Evolutionary conservation across 75 land plant species (phyloP).

Genomic region (Pseudotsuga menziesii): DNA sequence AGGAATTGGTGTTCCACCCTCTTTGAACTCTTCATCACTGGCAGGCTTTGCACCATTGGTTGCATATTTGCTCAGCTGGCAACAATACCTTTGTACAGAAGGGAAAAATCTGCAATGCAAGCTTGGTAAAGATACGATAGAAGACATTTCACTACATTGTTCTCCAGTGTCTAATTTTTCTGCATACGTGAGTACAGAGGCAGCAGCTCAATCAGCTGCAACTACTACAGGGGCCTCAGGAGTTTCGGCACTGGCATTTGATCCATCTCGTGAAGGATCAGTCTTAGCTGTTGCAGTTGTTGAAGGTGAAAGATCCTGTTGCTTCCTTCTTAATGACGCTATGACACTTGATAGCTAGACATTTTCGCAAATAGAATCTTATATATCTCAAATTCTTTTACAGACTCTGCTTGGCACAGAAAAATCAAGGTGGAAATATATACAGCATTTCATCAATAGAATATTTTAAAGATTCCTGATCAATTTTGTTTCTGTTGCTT

Average conservation of each 20-base stretch:
- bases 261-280: conserved; percentile 92
- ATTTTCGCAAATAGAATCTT: not conserved
- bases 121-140: conserved; percentile 44
- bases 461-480: too few species aligned
- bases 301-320: conserved; percentile 57
- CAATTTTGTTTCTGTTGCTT: too few species aligned
- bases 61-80: conserved; percentile 90
- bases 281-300: conserved; percentile 77
- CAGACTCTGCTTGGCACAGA: not conserved
- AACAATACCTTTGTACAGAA: conserved; percentile 56
- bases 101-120: conserved; percentile 35
- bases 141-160: conserved; percentile 71
- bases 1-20: conserved; percentile 49
- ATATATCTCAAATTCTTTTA: not conserved
- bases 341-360: not conserved
- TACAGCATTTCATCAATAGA: too few species aligned
- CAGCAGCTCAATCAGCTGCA: conserved; percentile 68
- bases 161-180: conserved; percentile 96
- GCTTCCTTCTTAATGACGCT: not conserved
- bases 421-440: too few species aligned
- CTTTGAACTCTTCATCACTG: conserved; percentile 76
- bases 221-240: conserved; percentile 96
- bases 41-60: conserved; percentile 88
- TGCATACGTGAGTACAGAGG: conserved; percentile 90
- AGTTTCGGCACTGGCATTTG: conserved; percentile 93